phyloP scores from a whole-genome alignment of 2,329 filamentous ascomycete species.

The Fusarium chlamydosporum region DNA sequence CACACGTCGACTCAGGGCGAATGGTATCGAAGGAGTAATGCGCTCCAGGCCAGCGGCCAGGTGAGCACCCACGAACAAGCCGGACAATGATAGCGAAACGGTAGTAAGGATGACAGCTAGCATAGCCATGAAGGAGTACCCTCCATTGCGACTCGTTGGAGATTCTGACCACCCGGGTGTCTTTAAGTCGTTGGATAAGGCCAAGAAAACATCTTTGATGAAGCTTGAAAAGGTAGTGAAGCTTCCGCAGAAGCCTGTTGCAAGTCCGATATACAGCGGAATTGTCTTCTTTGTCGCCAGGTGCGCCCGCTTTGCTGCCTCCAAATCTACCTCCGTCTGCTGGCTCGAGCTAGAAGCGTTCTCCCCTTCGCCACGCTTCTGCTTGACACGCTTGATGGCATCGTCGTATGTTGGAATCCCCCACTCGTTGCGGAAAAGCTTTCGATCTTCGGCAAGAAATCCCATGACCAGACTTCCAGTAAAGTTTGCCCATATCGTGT shows the following conservation, averaged over 20 bases:
- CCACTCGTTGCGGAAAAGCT: constrained; percentile 79
- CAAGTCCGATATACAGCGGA: constrained; percentile 87
- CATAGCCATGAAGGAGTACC: constrained; percentile 86
- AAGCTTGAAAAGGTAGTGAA: constrained; percentile 93
- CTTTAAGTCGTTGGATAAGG: constrained; percentile 79
- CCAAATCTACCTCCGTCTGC: constrained; percentile 53
- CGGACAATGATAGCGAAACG: constrained; percentile 77
- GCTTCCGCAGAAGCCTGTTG: constrained; percentile 89
- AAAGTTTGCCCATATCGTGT: constrained; percentile 90
- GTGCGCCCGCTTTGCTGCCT: constrained; percentile 69
- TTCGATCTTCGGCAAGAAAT: constrained; percentile 83
- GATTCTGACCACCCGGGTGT: constrained; percentile 56
- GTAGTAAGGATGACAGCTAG: constrained; percentile 81
- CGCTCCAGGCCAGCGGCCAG: constrained; percentile 74
- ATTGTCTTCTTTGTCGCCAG: constrained; percentile 83
- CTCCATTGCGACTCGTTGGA: constrained; percentile 70
- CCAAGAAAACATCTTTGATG: constrained; percentile 83
- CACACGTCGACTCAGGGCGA: constrained; percentile 67
- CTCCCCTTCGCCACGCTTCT: constrained; percentile 57
- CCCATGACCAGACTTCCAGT: constrained; percentile 86
- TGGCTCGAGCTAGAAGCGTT: constrained; percentile 44
- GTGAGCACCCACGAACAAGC: constrained; percentile 80
- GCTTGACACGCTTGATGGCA: constrained; percentile 52
- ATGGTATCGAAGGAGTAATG: constrained; percentile 72
- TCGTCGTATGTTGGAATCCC: constrained; percentile 61